Evolutionary conservation across 1,284 basidiomycete species (phyloP), one percentile per base, ranked within the genome.

Genomic region (Naganishia liquefaciens): DNA sequence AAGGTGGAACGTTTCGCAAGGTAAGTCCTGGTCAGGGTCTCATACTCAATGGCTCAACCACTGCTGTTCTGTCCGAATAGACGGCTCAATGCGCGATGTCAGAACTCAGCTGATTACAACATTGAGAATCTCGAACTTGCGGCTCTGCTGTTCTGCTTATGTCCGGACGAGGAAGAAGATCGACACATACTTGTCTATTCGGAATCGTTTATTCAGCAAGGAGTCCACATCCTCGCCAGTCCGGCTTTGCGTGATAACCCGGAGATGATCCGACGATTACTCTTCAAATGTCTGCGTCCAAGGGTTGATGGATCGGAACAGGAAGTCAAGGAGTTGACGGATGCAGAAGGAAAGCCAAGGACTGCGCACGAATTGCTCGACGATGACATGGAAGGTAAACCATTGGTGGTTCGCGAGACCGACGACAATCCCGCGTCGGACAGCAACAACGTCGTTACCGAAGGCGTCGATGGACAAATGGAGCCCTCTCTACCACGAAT

Each of bases 21-120:
- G 91, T 93, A 75, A 68, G 82, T 70, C 17, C 2, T n/a, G 40
- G 13, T 21, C 37, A 23, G 13, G 13, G 28, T 15, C 33, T 44
- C 13, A 39, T 55, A 5, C 52, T 63, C 27, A 51, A 15, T 28
- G 21, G 5, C 40, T 64, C n/a, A 13, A 21, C 10, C 9, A 54
- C 54, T 27, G 11, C 3, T 27, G 25, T 10, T 67, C 9, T 13
- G 23, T n/a, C 27, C 33, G 19, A 51, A 55, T 42, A 63, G 57
- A 37, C 47, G 27, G 55, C 82, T 93, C 28, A 87, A 88, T 0
- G 88, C 91, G 72, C 86, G 91, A 46, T 95, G 97, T 79, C 91
- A 91, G 74, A 98, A 98, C 77, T 93, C 94, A 0, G 91, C 94
- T 0, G 96, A 99, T 78, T 99, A 97, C 75, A 85, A 84, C 57